phyloP scores from a whole-genome alignment of 768 basidiomycete species.

The Leccinum fibrillosum region DNA sequence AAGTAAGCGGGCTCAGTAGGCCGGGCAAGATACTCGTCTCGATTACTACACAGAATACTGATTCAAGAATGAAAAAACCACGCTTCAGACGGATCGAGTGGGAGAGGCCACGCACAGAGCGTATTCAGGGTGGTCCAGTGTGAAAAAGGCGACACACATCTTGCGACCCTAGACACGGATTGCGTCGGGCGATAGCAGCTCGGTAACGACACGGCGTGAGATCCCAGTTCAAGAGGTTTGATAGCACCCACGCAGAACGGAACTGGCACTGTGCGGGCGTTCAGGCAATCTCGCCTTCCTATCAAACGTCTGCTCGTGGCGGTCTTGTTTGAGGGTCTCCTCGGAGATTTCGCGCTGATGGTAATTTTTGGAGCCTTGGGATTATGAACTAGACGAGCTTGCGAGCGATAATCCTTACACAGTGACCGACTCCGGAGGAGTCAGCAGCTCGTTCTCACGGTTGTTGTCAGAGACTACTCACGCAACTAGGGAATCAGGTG shows the following conservation, averaged over 20 bases:
- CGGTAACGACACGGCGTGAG: not conserved
- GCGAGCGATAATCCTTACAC: not conserved
- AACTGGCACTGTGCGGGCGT: not conserved
- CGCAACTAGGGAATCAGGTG: not conserved
- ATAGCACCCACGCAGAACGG: slow-evolving; percentile 3
- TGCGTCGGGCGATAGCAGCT: not conserved
- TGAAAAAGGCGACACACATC: slow-evolving; percentile 83
- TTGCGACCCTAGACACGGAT: slow-evolving; percentile 2
- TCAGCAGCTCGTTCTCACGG: slow-evolving; percentile 9
- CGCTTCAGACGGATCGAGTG: not conserved
- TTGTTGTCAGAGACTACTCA: not conserved
- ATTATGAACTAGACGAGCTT: not conserved
- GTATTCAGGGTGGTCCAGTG: slow-evolving; percentile 72
- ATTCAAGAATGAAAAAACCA: slow-evolving; percentile 3
- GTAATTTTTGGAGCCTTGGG: not conserved
- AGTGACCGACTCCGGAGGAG: not conserved
- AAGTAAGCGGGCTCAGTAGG: slow-evolving; percentile 65
- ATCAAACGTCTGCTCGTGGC: slow-evolving; percentile 5
- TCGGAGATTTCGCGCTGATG: slow-evolving; percentile 4
- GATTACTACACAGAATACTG: slow-evolving; percentile 73
- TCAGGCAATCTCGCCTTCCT: not conserved
- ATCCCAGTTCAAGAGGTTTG: not conserved
- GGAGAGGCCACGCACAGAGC: slow-evolving; percentile 52
- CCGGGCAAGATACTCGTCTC: slow-evolving; percentile 69
- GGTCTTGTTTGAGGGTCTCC: slow-evolving; percentile 9